These are phyloP conservation scores for Hsuehochloa calcarea DNA, from an alignment of 176 grass and related monocot species.

Conservation along the genomic window DNA sequence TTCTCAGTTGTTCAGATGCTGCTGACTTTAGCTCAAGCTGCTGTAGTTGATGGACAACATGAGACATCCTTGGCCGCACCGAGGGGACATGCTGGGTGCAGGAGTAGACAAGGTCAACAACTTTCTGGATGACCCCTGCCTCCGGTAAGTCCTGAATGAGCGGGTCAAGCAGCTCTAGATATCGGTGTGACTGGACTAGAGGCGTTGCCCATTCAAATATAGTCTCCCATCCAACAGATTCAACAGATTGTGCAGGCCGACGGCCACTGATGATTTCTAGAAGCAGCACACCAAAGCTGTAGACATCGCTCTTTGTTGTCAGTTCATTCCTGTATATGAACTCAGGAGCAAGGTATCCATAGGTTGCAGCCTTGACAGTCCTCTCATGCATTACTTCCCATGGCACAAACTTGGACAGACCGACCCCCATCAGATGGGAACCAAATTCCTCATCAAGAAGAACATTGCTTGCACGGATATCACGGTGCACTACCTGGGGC, in stretches of 20 bases:
- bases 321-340: conserved; percentile 95
- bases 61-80: conserved; percentile 92
- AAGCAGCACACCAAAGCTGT: conserved; percentile 94
- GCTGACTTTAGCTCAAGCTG: conserved; percentile 74
- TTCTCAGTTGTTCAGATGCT: conserved; percentile 62
- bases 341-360: conserved; percentile 93
- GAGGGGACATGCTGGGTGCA: conserved; percentile 97
- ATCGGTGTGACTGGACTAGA: conserved; percentile 78
- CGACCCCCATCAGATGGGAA: conserved; percentile 94
- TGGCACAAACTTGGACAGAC: conserved; percentile 89
- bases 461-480: conserved; percentile 91
- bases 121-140: conserved; percentile 79
- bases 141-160: conserved; percentile 77
- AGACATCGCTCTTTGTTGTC: conserved; percentile 95
- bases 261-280: conserved; percentile 88
- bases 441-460: conserved; percentile 92
- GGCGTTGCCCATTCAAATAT: conserved; percentile 98
- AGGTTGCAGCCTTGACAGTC: conserved; percentile 82
- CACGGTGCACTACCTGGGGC: conserved; percentile 93
- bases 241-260: conserved; percentile 68
- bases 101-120: conserved; percentile 79
- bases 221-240: conserved; percentile 86
- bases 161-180: conserved; percentile 87
- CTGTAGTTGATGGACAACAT: conserved; percentile 93
- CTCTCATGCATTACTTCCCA: conserved; percentile 99